Conservation (phyloP, 441 rosid species). For the Adansonia grandidieri region DNA sequence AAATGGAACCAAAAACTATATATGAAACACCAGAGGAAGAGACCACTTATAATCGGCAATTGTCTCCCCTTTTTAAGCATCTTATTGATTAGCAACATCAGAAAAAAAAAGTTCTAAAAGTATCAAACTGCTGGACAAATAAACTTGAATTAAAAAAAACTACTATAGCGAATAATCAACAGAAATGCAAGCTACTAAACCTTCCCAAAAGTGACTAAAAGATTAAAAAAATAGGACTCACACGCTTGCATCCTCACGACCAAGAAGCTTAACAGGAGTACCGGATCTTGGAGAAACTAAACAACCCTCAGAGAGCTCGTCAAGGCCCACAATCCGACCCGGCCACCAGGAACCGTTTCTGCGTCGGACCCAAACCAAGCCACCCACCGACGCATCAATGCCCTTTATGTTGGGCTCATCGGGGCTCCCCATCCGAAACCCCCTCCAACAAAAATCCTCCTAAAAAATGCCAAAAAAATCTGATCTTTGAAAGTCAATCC, state of each 20-base stretch:
- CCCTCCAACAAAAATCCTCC: slow-evolving; percentile 25
- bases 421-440: slow-evolving; percentile 74
- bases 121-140: background rate
- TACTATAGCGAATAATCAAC: background rate
- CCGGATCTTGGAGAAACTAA: slow-evolving; percentile 83
- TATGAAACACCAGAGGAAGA: background rate
- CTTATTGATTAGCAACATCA: background rate
- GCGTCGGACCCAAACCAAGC: slow-evolving; percentile 96
- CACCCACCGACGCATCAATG: slow-evolving; percentile 87
- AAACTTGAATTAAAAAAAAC: background rate
- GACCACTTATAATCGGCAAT: background rate
- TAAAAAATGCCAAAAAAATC: slow-evolving; percentile 17
- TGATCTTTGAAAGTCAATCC: slow-evolving; percentile 37
- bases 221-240: slow-evolving; percentile 46
- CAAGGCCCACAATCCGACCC: slow-evolving; percentile 74
- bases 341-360: slow-evolving; percentile 99
- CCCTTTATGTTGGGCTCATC: slow-evolving; percentile 62
- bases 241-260: slow-evolving; percentile 95
- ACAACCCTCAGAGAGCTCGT: slow-evolving; percentile 73
- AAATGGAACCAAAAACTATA: background rate
- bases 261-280: slow-evolving; percentile 93
- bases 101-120: background rate
- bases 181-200: slow-evolving; percentile 5
- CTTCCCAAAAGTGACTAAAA: background rate
- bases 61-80: background rate